These are phyloP conservation scores for Candida sanyaensis DNA, from an alignment of 1,139 yeast species.

Conservation along the genomic window DNA sequence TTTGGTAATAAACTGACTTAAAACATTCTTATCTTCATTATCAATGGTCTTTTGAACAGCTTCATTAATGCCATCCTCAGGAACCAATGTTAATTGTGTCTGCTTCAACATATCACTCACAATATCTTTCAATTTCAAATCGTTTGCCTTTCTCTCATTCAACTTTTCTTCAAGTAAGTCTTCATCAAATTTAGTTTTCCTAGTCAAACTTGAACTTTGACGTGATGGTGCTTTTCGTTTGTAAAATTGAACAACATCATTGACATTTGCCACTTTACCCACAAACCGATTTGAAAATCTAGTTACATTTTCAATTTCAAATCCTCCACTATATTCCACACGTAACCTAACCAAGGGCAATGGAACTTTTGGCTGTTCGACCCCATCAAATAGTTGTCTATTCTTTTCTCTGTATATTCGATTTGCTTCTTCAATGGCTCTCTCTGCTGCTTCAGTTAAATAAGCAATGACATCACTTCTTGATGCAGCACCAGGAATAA, in stretches of 20 bases:
- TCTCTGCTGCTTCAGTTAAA: slow-evolving; percentile 64
- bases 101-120: slow-evolving; percentile 62
- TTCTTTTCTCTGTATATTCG: slow-evolving; percentile 48
- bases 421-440: slow-evolving; percentile 61
- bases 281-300: slow-evolving; percentile 89
- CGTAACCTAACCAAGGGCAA: slow-evolving; percentile 79
- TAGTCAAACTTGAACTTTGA: slow-evolving; percentile 10
- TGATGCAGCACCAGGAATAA: slow-evolving; percentile 66
- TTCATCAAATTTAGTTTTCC: slow-evolving; percentile 25
- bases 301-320: slow-evolving; percentile 87
- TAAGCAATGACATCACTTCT: slow-evolving; percentile 63
- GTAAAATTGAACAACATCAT: slow-evolving; percentile 77
- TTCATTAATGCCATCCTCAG: slow-evolving; percentile 72
- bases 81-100: slow-evolving; percentile 67
- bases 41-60: slow-evolving; percentile 75
- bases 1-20: slow-evolving; percentile 66
- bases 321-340: slow-evolving; percentile 90
- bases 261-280: slow-evolving; percentile 86
- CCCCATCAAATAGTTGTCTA: background rate
- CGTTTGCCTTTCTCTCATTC: slow-evolving; percentile 19
- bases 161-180: slow-evolving; percentile 22
- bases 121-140: slow-evolving; percentile 19
- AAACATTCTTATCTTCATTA: slow-evolving; percentile 76
- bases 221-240: slow-evolving; percentile 36
- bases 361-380: slow-evolving; percentile 40